Conservation (phyloP, 805 yeast genomes). For the Kodamaea lidongshanica region DNA sequence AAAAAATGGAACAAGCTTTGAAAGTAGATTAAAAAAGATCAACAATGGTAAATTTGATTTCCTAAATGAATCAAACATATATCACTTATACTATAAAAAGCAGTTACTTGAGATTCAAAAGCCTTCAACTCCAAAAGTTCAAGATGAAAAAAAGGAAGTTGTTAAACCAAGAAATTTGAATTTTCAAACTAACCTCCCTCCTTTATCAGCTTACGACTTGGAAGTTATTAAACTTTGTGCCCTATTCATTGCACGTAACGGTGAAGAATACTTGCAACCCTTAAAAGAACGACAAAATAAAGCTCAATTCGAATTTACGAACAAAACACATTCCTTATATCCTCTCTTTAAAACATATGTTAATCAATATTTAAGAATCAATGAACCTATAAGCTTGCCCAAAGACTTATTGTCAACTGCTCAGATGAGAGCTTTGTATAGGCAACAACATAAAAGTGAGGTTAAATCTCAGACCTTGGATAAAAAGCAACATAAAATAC, state of each 20-base stretch:
- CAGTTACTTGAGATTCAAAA: constrained; percentile 26
- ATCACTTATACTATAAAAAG: constrained; percentile 52
- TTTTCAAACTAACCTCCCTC: constrained; percentile 19
- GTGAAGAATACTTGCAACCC: constrained; percentile 32
- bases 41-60: constrained; percentile 58
- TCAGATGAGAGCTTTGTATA: constrained; percentile 51
- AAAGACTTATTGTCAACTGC: constrained; percentile 40
- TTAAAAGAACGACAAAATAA: constrained; percentile 35
- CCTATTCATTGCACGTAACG: constrained; percentile 56
- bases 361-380: constrained; percentile 44
- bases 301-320: constrained; percentile 64
- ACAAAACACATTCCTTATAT: constrained; percentile 55
- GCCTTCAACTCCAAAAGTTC: constrained; percentile 4
- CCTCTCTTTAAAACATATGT: constrained; percentile 43
- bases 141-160: constrained; percentile 1
- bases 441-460: constrained; percentile 30
- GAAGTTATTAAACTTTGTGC: constrained; percentile 72
- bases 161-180: constrained; percentile 3
- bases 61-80: constrained; percentile 47
- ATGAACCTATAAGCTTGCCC: constrained; percentile 9
- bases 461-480: constrained; percentile 22
- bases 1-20: constrained; percentile 65
- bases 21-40: constrained; percentile 47
- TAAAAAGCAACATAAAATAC: constrained; percentile 37
- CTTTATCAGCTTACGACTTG: constrained; percentile 55